Conservation (phyloP, 495 filamentous ascomycete genomes). For the Staphylotrichum longicolle region DNA sequence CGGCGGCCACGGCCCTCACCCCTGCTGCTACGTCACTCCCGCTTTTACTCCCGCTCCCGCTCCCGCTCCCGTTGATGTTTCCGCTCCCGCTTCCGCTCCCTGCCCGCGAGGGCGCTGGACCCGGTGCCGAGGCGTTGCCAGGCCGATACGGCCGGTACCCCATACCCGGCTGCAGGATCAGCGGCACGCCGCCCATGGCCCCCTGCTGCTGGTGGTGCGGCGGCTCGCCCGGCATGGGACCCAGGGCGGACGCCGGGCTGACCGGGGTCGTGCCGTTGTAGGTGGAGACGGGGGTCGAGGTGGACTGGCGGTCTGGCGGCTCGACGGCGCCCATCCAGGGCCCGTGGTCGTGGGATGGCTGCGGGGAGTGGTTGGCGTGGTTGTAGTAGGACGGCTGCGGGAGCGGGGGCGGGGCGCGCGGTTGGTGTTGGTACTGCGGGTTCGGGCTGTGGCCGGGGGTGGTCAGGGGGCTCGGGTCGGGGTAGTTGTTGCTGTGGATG, state of each 20-base stretch:
- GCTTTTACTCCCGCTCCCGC: too few species aligned
- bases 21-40: too few species aligned
- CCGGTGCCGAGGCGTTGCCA: not conserved
- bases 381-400: conserved; percentile 3
- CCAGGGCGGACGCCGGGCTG: conserved; percentile 17
- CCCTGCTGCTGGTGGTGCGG: not conserved
- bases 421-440: not conserved
- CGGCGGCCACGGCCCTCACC: too few species aligned
- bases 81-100: too few species aligned
- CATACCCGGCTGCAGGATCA: conserved; percentile 22
- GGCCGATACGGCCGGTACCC: conserved; percentile 17
- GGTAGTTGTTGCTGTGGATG: conserved; percentile 8
- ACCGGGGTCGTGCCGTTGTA: conserved; percentile 17
- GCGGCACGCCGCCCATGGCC: conserved; percentile 12
- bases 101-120: too few species aligned
- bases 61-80: too few species aligned
- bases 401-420: conserved; percentile 1
- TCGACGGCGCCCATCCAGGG: not conserved
- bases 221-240: conserved; percentile 10
- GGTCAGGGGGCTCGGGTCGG: conserved; percentile 14
- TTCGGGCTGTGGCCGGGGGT: conserved; percentile 11
- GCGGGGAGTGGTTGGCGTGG: conserved; percentile 10
- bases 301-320: not conserved
- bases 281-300: conserved; percentile 15
- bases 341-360: not conserved